Evolutionary conservation across 192 early-diverging fungal species (phyloP), one percentile per base, ranked within the genome.

Genomic region (Podila epicladia): DNA sequence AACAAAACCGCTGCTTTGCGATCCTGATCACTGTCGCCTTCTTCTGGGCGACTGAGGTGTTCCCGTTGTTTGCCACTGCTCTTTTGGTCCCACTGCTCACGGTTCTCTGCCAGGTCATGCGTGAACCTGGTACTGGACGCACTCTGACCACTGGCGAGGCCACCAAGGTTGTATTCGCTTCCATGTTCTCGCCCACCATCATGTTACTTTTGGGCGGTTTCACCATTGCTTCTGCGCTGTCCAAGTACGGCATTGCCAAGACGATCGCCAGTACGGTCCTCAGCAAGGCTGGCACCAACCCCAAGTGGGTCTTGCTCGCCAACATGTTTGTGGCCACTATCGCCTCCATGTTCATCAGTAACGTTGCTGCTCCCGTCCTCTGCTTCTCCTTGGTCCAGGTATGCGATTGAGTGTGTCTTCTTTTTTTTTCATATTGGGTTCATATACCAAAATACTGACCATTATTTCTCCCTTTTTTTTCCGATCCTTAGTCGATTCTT

Each of bases 1-100:
- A 94, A 74, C 92, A 96, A 83, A 92, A 95, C 62, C 89, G 93
- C 32, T 97, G 96, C 84, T 93, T 95, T 82, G 96, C 94, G 1
- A 88, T 97, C 62, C 86, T 97, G 24, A 87, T 97, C 38, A 92
- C 92, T 48, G 91, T 91, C 49, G 94, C 94, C 53, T 85, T 92
- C 50, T 83, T 97, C 59, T 97, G 96, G 96, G 96, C 95, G 1
- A 93, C 92, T 20, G 96, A 93, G 75, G 90, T 87, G 8, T 78
- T 94, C 26, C 93, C 92, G 32, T 82, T 94, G 45, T 94, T 91
- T 72, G 88, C 92, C 24, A 94, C 93, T 8, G 87, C 92, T 12
- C 72, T 92, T 20, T 65, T 91, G 58, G 89, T 94, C 33, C 93
- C 93, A 0, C 82, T 93, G 58, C 71, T 94, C 9, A 86, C 92